These are phyloP conservation scores for Lachancea sp. DNA, from an alignment of 805 yeast genomes.

Conservation along the genomic window DNA sequence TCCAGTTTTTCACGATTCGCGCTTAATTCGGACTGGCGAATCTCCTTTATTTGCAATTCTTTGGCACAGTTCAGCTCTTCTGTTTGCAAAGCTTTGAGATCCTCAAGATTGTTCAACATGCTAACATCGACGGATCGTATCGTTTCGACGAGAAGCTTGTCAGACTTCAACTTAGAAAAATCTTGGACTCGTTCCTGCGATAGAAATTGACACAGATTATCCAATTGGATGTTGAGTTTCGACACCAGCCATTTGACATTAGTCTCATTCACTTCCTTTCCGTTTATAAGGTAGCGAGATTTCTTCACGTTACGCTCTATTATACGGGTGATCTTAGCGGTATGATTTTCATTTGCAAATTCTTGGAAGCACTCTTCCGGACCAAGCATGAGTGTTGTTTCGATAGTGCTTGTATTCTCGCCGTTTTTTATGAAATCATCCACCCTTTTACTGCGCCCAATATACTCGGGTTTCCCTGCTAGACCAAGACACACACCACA, in stretches of 20 bases:
- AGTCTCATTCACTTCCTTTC: constrained; percentile 35
- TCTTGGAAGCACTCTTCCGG: constrained; percentile 22
- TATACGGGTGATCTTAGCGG: constrained; percentile 39
- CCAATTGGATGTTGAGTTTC: constrained; percentile 69
- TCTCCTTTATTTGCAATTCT: constrained; percentile 31
- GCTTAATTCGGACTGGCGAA: constrained; percentile 30
- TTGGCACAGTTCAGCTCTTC: constrained; percentile 34
- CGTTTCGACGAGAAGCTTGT: constrained; percentile 65
- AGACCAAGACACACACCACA: constrained; percentile 88
- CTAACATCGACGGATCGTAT: constrained; percentile 71
- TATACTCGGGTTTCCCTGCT: constrained; percentile 67
- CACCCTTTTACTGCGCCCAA: constrained; percentile 60
- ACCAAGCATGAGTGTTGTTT: constrained; percentile 30
- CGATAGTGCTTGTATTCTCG: constrained; percentile 31
- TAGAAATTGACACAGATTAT: constrained; percentile 86
- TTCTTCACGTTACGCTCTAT: constrained; percentile 37
- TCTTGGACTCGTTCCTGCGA: constrained; percentile 95
- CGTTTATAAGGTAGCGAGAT: constrained; percentile 50
- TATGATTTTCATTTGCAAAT: constrained; percentile 17
- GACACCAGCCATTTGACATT: constrained; percentile 41
- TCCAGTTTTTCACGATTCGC: constrained; percentile 36
- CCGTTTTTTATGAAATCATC: constrained; percentile 72
- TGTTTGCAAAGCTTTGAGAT: constrained; percentile 47
- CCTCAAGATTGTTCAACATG: constrained; percentile 50
- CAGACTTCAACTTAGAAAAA: constrained; percentile 77